A percentile compares a stretch with the other conserved stretches of the same genome.
Conservation (phyloP, 495 filamentous ascomycete genomes). For the Lophiostoma macrostomum region DNA sequence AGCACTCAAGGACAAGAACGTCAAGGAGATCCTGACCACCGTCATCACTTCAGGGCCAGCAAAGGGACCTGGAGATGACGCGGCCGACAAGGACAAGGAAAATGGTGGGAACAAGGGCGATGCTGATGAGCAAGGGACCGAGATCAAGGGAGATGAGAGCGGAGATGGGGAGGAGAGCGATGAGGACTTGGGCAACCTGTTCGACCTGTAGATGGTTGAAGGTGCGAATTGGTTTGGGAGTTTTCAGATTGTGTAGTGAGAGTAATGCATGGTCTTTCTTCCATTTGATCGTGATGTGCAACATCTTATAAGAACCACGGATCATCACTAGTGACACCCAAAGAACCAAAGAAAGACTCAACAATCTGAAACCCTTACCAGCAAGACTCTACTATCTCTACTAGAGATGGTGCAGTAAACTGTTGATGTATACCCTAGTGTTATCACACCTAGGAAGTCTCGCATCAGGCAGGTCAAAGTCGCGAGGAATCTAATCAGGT, state of each 20-base stretch:
- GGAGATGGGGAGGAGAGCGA: conserved; percentile 1
- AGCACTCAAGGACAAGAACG: conserved; percentile 98
- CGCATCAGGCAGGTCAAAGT: no score
- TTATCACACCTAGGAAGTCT: no score
- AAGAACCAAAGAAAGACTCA: no score
- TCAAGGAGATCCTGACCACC: conserved; percentile 81
- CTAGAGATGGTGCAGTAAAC: no score
- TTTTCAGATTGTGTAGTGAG: conserved; percentile 11
- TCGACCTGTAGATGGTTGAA: not conserved
- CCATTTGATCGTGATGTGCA: no score
- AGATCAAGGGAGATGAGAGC: not conserved
- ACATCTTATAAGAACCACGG: no score
- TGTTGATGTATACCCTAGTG: no score
- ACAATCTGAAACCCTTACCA: no score
- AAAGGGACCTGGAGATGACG: not conserved
- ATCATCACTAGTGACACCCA: no score
- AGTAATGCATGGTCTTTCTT: conserved; percentile 9
- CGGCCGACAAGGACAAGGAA: not conserved
- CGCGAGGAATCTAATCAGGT: no score
- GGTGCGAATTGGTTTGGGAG: conserved; percentile 5
- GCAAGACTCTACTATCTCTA: no score
- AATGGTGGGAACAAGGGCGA: conserved; percentile 1
- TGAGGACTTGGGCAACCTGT: conserved; percentile 3
- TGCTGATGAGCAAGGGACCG: not conserved
- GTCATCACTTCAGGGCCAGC: conserved; percentile 1